phyloP scores from a whole-genome alignment of 2,329 filamentous ascomycete genomes.

The Pestalotiopsis sp. region DNA sequence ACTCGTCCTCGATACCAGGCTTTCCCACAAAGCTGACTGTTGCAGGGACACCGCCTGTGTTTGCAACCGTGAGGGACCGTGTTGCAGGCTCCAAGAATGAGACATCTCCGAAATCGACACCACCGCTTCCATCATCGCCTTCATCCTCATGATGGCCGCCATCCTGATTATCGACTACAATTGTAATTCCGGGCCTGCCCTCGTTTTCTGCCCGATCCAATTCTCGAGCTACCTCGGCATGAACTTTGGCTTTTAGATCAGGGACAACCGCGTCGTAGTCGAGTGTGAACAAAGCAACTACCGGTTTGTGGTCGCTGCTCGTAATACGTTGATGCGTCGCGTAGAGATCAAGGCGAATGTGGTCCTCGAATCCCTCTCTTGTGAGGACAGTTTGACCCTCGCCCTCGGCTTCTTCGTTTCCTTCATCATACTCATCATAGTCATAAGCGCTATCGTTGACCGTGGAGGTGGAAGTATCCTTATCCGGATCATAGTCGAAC shows the following conservation, averaged over 20 bases:
- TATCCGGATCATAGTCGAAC: conserved; percentile 88
- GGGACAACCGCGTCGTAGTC: conserved; percentile 87
- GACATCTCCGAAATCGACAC: conserved; percentile 79
- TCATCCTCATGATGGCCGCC: conserved; percentile 31
- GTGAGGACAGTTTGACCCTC: conserved; percentile 54
- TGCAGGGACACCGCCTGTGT: conserved; percentile 83
- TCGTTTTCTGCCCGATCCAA: conserved; percentile 93
- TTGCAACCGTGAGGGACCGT: conserved; percentile 80
- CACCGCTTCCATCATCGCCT: conserved; percentile 49
- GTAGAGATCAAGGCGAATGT: conserved; percentile 67
- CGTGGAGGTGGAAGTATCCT: conserved; percentile 60
- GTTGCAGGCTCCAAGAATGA: conserved; percentile 68
- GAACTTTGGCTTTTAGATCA: conserved; percentile 79
- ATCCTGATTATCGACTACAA: conserved; percentile 73
- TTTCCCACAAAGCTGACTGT: conserved; percentile 80
- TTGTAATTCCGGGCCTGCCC: conserved; percentile 76
- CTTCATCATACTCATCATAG: conserved; percentile 30
- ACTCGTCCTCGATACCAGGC: conserved; percentile 50
- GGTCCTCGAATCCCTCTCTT: conserved; percentile 59
- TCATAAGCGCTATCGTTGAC: conserved; percentile 25
- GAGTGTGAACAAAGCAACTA: conserved; percentile 80
- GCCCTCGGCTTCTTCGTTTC: conserved; percentile 45
- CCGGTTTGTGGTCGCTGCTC: conserved; percentile 94
- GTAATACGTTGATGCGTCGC: conserved; percentile 85
- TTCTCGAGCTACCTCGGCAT: conserved; percentile 84